These are phyloP conservation scores for Trypanosoma mega DNA, from an alignment of 208 protist genomes.

Conservation along the genomic window DNA sequence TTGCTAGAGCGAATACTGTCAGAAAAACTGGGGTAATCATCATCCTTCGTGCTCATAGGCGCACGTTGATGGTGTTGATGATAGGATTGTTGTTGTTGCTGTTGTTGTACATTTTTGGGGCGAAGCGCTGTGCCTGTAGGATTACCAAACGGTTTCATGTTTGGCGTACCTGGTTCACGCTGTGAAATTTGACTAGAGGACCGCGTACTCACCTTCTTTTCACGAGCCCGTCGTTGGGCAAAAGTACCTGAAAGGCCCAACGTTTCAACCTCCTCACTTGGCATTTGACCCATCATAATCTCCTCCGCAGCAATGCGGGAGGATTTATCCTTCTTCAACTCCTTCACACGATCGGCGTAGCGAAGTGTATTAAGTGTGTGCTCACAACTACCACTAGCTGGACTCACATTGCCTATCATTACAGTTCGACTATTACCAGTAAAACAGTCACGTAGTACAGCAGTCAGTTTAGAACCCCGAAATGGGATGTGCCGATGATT, in stretches of 20 bases:
- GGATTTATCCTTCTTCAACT: constrained; percentile 91
- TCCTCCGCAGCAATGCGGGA: constrained; percentile 75
- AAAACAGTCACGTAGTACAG: constrained; percentile 96
- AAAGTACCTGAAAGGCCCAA: constrained; percentile 73
- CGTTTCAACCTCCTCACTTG: constrained; percentile 83
- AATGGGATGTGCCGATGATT: constrained; percentile 97
- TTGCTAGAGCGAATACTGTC: constrained; percentile 35
- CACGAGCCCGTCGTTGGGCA: constrained; percentile 78
- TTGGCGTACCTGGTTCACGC: constrained; percentile 65
- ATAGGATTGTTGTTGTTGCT: no score
- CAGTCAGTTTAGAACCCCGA: constrained; percentile 97
- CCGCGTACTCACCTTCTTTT: constrained; percentile 36
- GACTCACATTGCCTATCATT: constrained; percentile 97
- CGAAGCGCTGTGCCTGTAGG: constrained; percentile 30
- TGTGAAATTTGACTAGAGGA: constrained; percentile 59
- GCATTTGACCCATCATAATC: constrained; percentile 93
- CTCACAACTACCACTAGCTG: constrained; percentile 87
- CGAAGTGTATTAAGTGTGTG: constrained; percentile 98
- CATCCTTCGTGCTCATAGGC: constrained; percentile 18
- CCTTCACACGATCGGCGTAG: constrained; percentile 97
- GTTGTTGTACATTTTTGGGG: constrained; percentile 19
- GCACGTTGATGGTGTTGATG: no score
- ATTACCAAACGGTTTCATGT: constrained; percentile 28
- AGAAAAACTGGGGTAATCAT: constrained; percentile 37
- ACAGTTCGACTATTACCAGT: constrained; percentile 95